Evolutionary conservation across 495 filamentous ascomycete genomes (phyloP), one percentile per base, ranked within the genome.

Genomic region (Staphylotrichum tortipilum): DNA sequence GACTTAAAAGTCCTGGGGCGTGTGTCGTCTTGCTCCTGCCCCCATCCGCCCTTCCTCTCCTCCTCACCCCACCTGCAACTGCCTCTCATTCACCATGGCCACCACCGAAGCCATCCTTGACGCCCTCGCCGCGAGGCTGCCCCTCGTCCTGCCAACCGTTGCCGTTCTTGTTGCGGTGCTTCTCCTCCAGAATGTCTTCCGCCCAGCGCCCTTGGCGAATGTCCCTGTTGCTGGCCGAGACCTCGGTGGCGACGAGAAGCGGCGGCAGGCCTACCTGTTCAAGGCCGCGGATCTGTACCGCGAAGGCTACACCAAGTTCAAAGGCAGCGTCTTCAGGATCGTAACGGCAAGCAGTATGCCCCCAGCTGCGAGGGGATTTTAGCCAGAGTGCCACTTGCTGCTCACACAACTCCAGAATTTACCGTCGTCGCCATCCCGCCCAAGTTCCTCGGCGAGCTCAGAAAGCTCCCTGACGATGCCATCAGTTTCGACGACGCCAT

Each of bases 251-350:
- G 51, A 61, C 0, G 59, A 67, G 38, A 68, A 69, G 50, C 49
- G 60, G 28, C 52, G 64, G 23, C 55, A 65, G 47, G 64, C 59
- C 0, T 70, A 54, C 35, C 45, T 68, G 12, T 47, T 24, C 9
- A 46, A 49, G 10, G 60, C 59, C 0, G 49, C 40, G 14, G 53
- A 58, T 2, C 41, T 70, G 7, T 69, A 69, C 28, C 19, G 41
- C 14, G 59, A 64, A 5, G 67, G 67, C 9, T 70, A 70, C 49
- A 44, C 58, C 2, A 64, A 65, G 60, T 71, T 68, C 50, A 68
- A 62, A 22, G 43, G 63, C n/a, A 60, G 57, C 21, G 42, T 69
- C 15, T 71, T 59, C 17, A 48, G 62, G 17, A 49, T 70, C 35
- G 53, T 66, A 0, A 62, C 64, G 2, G 24, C 59, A 0, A 58